Evolutionary conservation across 768 basidiomycete genomes (phyloP).

Genomic region (Tylopilus vinaceipallidus): DNA sequence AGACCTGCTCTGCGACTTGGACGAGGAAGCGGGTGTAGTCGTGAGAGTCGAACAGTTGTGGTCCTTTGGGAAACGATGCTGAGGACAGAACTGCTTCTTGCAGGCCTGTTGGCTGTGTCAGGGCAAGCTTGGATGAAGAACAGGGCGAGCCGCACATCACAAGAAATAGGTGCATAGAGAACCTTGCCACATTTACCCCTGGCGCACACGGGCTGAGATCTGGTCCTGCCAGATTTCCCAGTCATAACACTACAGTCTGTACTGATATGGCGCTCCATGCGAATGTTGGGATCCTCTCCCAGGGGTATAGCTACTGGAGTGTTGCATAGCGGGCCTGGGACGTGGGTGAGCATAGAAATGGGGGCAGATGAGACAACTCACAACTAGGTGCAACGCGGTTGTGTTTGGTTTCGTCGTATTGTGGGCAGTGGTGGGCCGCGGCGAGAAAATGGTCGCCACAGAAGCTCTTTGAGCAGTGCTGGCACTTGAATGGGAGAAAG

Average conservation of each 20-base stretch:
- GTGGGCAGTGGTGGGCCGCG: conserved; percentile 59
- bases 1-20: conserved; percentile 8
- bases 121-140: neutral
- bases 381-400: conserved; percentile 79
- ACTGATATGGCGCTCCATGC: conserved; percentile 75
- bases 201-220: conserved; percentile 57
- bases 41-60: conserved; percentile 50
- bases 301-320: conserved; percentile 71
- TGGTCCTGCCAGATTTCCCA: conserved; percentile 49
- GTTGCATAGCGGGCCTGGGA: conserved; percentile 72
- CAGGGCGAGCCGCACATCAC: conserved; percentile 52
- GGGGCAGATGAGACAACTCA: conserved; percentile 31
- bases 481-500: conserved; percentile 85
- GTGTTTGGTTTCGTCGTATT: conserved; percentile 68
- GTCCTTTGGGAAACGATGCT: conserved; percentile 76
- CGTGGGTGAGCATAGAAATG: conserved; percentile 1
- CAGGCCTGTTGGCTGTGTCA: conserved; percentile 52
- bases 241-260: conserved; percentile 68
- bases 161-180: conserved; percentile 70
- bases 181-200: conserved; percentile 67
- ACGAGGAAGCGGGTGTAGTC: conserved; percentile 11
- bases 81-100: conserved; percentile 66
- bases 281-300: conserved; percentile 76
- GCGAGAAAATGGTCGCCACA: conserved; percentile 82
- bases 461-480: conserved; percentile 67